These are phyloP conservation scores for Phaeomoniella chlamydospora DNA, from an alignment of 2,329 filamentous ascomycete species.

Conservation along the genomic window DNA sequence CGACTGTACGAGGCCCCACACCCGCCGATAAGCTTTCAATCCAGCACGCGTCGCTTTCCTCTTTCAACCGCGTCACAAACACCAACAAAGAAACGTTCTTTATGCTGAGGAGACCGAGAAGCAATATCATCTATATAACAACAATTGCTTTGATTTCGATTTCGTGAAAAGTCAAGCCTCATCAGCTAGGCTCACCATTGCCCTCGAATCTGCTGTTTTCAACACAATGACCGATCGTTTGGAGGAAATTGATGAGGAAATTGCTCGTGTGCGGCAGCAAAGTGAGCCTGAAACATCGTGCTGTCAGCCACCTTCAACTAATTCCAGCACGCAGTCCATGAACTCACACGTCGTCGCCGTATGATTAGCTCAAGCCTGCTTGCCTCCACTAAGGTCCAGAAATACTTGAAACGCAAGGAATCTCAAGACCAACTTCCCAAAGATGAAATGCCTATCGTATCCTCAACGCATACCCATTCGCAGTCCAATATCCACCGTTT, in stretches of 20 bases:
- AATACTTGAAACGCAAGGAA: slow-evolving; percentile 10
- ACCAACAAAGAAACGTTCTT: too few relatives aligned
- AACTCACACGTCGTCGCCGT: slow-evolving; percentile 21
- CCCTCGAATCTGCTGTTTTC: too few relatives aligned
- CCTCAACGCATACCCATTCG: slow-evolving; percentile 18
- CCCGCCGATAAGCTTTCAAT: too few relatives aligned
- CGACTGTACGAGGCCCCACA: too few relatives aligned
- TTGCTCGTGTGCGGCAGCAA: slow-evolving; percentile 22
- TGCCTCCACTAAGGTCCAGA: slow-evolving; percentile 21
- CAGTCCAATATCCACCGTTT: slow-evolving; percentile 26
- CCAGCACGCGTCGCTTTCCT: too few relatives aligned
- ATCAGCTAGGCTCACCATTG: too few relatives aligned
- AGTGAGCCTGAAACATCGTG: slow-evolving; percentile 15
- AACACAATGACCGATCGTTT: slow-evolving; percentile 11
- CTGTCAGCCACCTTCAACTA: slow-evolving; percentile 4
- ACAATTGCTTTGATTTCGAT: too few relatives aligned
- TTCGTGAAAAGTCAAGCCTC: too few relatives aligned
- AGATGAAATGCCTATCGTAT: not conserved
- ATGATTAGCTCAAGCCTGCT: slow-evolving; percentile 26
- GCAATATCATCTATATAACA: too few relatives aligned
- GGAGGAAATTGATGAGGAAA: slow-evolving; percentile 25
- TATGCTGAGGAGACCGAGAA: too few relatives aligned
- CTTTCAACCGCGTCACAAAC: too few relatives aligned
- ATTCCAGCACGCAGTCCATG: slow-evolving; percentile 18
- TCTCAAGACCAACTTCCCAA: not conserved